These are phyloP conservation scores for Graphilbum ipis-grandicollis DNA, from an alignment of 2,329 filamentous ascomycete species.

Conservation along the genomic window DNA sequence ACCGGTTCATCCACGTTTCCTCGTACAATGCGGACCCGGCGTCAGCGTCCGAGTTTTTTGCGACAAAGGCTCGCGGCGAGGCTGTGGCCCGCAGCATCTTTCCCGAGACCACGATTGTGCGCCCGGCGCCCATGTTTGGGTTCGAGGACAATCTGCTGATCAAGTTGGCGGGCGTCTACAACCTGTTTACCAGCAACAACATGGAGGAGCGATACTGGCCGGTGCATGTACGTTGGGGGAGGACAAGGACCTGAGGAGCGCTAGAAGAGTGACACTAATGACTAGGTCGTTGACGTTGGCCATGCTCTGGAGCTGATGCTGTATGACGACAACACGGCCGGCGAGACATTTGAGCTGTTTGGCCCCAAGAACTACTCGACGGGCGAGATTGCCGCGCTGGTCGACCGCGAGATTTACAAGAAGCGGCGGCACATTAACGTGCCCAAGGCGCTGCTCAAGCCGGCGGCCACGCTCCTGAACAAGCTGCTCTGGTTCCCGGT, in stretches of 20 bases:
- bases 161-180: constrained; percentile 62
- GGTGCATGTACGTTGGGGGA: constrained; percentile 54
- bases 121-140: constrained; percentile 84
- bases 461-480: constrained; percentile 58
- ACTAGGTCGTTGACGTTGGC: constrained; percentile 65
- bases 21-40: constrained; percentile 75
- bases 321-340: constrained; percentile 76
- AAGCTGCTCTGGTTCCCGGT: constrained; percentile 78
- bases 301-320: constrained; percentile 78
- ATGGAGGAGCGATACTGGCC: constrained; percentile 85
- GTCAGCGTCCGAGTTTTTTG: constrained; percentile 76
- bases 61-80: constrained; percentile 78
- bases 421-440: constrained; percentile 80
- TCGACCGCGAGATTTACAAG: constrained; percentile 87
- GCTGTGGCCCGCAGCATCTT: constrained; percentile 73
- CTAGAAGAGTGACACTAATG: neutral
- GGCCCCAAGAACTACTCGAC: constrained; percentile 87
- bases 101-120: constrained; percentile 92
- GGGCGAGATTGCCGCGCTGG: constrained; percentile 68
- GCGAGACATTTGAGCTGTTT: constrained; percentile 86
- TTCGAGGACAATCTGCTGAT: constrained; percentile 88
- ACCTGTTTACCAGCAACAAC: constrained; percentile 79
- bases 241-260: no score
- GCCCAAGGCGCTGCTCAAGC: constrained; percentile 65
- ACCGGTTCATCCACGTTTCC: constrained; percentile 91